Conservation (phyloP, 345 rosid genomes). For the Populus euphratica region DNA sequence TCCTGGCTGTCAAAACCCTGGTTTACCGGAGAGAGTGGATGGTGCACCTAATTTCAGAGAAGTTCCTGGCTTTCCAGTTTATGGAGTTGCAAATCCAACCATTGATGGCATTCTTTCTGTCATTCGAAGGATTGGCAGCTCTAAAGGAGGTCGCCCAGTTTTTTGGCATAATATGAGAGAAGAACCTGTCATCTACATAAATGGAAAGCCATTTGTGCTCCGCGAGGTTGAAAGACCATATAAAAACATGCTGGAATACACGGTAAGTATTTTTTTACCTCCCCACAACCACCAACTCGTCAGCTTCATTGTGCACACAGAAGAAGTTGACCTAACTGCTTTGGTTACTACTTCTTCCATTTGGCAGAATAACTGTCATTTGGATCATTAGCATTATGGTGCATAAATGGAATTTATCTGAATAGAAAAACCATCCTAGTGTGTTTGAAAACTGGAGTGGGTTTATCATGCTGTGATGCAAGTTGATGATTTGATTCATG, state of each 20-base stretch:
- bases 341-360: not conserved
- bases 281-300: not conserved
- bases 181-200: conserved; percentile 95
- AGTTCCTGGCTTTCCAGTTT: conserved; percentile 96
- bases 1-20: conserved; percentile 83
- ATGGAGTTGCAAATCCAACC: conserved; percentile 99
- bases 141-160: conserved; percentile 67
- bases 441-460: not conserved
- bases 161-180: conserved; percentile 99
- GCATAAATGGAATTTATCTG: not conserved
- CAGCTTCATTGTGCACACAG: not conserved
- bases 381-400: not conserved
- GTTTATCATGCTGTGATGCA: not conserved
- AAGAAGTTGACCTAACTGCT: not conserved
- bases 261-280: conserved; percentile 45
- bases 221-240: conserved; percentile 96
- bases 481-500: not conserved
- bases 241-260: conserved; percentile 93
- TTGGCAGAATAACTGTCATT: not conserved
- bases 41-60: conserved; percentile 98
- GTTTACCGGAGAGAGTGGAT: conserved; percentile 84
- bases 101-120: conserved; percentile 85
- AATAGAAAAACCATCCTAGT: not conserved
- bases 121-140: conserved; percentile 78
- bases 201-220: conserved; percentile 94